Evolutionary conservation across 805 yeast genomes (phyloP).

Genomic region (Cyberlindnera euphorbiae): DNA sequence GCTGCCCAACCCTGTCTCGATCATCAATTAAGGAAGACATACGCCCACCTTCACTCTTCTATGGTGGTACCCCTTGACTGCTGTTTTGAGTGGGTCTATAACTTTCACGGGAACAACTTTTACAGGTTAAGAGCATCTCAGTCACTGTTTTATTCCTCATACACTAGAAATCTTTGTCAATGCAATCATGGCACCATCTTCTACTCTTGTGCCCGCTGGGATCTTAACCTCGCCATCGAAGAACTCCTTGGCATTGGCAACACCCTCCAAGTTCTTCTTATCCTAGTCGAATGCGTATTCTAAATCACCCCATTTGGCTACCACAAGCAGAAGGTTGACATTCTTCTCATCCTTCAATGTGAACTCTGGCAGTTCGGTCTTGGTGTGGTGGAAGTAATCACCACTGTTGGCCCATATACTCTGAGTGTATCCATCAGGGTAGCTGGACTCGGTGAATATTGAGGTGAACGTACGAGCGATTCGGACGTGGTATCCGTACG

Average conservation of each 20-base stretch:
- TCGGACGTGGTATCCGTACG: conserved; percentile 74
- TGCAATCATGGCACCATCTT: conserved; percentile 65
- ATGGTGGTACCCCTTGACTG: too few species aligned
- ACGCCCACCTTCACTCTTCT: too few species aligned
- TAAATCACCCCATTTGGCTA: conserved; percentile 60
- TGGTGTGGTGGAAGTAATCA: conserved; percentile 45
- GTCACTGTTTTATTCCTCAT: too few species aligned
- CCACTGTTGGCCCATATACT: conserved; percentile 65
- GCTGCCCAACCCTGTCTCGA: too few species aligned
- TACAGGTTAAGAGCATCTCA: too few species aligned
- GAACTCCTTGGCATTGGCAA: conserved; percentile 52
- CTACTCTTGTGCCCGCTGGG: conserved; percentile 56
- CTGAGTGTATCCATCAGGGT: conserved; percentile 63
- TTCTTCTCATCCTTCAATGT: conserved; percentile 19
- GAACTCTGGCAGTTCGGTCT: conserved; percentile 24
- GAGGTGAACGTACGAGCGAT: conserved; percentile 55
- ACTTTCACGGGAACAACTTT: too few species aligned
- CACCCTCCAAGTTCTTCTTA: conserved; percentile 44
- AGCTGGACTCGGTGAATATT: conserved; percentile 66
- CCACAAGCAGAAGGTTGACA: conserved; percentile 43
- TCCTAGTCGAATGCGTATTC: conserved; percentile 49
- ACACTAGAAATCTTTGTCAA: conserved; percentile 31
- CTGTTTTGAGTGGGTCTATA: too few species aligned
- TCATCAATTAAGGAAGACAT: too few species aligned
- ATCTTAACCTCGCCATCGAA: conserved; percentile 60